A percentile compares a stretch with the other conserved stretches of the same genome.
Conservation (phyloP, 495 filamentous ascomycete species). For the Tuber magnatum region DNA sequence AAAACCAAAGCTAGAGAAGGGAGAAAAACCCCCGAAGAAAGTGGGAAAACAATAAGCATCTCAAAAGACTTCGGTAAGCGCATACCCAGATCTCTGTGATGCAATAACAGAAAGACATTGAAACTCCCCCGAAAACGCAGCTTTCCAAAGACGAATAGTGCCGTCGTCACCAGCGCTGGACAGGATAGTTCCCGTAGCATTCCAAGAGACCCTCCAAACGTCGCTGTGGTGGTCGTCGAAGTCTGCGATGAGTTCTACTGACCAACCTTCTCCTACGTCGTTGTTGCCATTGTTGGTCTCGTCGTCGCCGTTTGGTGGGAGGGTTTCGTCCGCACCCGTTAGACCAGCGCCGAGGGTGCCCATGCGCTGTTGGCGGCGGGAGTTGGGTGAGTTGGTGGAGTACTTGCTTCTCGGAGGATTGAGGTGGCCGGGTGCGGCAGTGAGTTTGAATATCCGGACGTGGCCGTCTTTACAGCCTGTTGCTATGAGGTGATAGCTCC, state of each 20-base stretch:
- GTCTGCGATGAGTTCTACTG: conserved; percentile 48
- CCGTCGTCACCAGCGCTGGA: conserved; percentile 57
- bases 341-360: conserved; percentile 47
- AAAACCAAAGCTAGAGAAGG: neutral
- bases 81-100: conserved; percentile 33
- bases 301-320: conserved; percentile 23
- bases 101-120: conserved; percentile 38
- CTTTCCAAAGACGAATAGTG: conserved; percentile 51
- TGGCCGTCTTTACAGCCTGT: conserved; percentile 87
- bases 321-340: conserved; percentile 40
- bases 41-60: neutral
- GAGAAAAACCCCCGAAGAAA: neutral
- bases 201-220: conserved; percentile 57
- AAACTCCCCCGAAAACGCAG: conserved; percentile 39
- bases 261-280: conserved; percentile 22
- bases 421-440: conserved; percentile 44
- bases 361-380: conserved; percentile 25
- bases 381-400: conserved; percentile 6
- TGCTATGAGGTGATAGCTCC: conserved; percentile 82
- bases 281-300: conserved; percentile 10
- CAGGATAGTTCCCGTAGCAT: conserved; percentile 55
- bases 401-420: conserved; percentile 31
- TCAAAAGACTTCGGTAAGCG: neutral
- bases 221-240: conserved; percentile 52
- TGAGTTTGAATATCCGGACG: conserved; percentile 75